phyloP scores from a whole-genome alignment of 345 rosid species.

The Syzygium aromaticum region DNA sequence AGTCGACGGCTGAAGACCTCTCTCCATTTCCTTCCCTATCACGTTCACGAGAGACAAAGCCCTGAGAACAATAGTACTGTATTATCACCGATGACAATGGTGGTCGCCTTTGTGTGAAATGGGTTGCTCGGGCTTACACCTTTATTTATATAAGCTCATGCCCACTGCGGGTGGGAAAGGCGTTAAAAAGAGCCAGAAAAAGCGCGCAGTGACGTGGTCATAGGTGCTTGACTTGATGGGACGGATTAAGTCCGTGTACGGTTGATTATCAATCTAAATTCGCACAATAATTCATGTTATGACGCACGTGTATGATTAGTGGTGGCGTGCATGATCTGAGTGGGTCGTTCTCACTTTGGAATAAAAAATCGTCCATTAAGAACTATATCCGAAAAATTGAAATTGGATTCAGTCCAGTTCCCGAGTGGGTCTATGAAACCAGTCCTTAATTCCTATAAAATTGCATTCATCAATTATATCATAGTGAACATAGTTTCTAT shows the following conservation, averaged over 20 bases:
- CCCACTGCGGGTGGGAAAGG: neutral
- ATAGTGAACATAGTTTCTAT: no score
- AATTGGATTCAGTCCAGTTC: no score
- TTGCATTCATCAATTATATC: no score
- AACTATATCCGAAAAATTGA: no score
- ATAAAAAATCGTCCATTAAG: no score
- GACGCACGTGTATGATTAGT: neutral
- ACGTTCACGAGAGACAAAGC: neutral
- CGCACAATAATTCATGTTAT: neutral
- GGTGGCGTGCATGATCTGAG: no score
- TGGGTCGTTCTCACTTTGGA: no score
- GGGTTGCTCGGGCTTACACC: neutral
- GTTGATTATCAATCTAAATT: neutral
- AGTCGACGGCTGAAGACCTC: conserved; percentile 2
- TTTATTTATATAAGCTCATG: neutral
- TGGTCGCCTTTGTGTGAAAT: neutral
- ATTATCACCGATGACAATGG: neutral
- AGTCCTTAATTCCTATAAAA: no score
- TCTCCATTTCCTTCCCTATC: neutral
- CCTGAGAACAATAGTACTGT: neutral
- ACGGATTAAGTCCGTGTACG: neutral
- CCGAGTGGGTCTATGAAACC: no score
- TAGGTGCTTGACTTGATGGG: neutral
- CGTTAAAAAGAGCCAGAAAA: neutral
- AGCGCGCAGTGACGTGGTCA: neutral